Evolutionary conservation across 441 rosid species (phyloP).

Genomic region (Geranium incanum): DNA sequence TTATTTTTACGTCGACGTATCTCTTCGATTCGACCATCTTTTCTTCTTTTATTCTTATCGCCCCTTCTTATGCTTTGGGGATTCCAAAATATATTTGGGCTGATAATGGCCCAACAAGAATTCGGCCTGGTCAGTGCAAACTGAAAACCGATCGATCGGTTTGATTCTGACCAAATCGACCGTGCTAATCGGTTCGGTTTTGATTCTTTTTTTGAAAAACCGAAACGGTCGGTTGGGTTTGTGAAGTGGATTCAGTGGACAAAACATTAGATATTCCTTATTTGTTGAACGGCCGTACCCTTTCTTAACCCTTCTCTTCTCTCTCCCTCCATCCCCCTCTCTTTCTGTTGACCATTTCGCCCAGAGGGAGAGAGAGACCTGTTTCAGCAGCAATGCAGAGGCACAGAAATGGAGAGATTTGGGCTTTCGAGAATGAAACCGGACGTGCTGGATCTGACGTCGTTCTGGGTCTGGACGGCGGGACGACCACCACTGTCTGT

Average conservation of each 20-base stretch:
- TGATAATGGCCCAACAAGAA: too few relatives aligned
- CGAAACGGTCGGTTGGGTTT: too few relatives aligned
- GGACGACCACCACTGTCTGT: conserved; percentile 64
- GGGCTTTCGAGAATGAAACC: conserved; percentile 51
- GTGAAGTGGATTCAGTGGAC: background rate
- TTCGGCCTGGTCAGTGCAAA: too few relatives aligned
- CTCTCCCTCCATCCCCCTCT: background rate
- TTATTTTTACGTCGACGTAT: too few relatives aligned
- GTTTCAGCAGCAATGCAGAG: conserved; percentile 35
- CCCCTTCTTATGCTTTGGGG: too few relatives aligned
- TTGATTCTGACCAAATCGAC: too few relatives aligned
- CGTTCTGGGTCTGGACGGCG: conserved; percentile 59
- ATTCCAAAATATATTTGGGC: too few relatives aligned
- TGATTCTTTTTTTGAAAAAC: too few relatives aligned
- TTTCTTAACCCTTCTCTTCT: background rate
- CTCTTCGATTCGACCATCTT: too few relatives aligned
- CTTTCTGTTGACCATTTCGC: background rate
- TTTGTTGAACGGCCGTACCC: conserved; percentile 7
- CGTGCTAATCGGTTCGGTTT: too few relatives aligned
- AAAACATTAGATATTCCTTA: conserved; percentile 1
- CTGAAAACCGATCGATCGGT: too few relatives aligned
- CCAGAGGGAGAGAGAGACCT: background rate
- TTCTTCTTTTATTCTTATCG: too few relatives aligned
- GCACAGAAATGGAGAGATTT: conserved; percentile 50
- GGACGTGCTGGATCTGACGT: conserved; percentile 23